These are phyloP conservation scores for Leishmania mexicana DNA, from an alignment of 208 protist genomes.

Conservation along the genomic window DNA sequence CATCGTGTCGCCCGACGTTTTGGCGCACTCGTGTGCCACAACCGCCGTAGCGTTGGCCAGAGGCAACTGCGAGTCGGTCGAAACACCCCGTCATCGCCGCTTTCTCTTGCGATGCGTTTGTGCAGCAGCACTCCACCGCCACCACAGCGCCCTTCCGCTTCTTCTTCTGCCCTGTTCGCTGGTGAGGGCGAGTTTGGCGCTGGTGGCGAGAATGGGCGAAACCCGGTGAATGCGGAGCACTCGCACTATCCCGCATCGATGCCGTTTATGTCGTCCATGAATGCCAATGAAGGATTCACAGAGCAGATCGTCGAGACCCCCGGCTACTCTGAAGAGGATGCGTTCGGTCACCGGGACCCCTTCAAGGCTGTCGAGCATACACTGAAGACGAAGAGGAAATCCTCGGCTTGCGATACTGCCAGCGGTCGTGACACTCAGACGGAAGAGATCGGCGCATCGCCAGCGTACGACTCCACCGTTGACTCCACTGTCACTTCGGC, in stretches of 20 bases:
- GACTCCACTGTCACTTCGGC: background rate
- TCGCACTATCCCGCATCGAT: background rate
- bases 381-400: constrained; percentile 9
- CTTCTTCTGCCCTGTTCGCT: background rate
- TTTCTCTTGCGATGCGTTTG: background rate
- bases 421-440: background rate
- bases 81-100: background rate
- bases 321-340: constrained; percentile 55
- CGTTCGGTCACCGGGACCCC: constrained; percentile 54
- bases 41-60: background rate
- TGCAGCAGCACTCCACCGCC: background rate
- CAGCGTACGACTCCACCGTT: background rate
- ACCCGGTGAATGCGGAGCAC: background rate
- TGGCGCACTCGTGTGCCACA: background rate
- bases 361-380: constrained; percentile 41
- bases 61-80: background rate
- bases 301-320: constrained; percentile 20
- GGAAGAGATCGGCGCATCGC: background rate
- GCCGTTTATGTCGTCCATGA: background rate
- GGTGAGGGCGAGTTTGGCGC: background rate
- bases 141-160: background rate
- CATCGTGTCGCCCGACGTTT: background rate
- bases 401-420: background rate
- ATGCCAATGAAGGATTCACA: constrained; percentile 14
- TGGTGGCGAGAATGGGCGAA: background rate